These are phyloP conservation scores for Metschnikowia similis DNA, from an alignment of 805 yeast species.

Conservation along the genomic window DNA sequence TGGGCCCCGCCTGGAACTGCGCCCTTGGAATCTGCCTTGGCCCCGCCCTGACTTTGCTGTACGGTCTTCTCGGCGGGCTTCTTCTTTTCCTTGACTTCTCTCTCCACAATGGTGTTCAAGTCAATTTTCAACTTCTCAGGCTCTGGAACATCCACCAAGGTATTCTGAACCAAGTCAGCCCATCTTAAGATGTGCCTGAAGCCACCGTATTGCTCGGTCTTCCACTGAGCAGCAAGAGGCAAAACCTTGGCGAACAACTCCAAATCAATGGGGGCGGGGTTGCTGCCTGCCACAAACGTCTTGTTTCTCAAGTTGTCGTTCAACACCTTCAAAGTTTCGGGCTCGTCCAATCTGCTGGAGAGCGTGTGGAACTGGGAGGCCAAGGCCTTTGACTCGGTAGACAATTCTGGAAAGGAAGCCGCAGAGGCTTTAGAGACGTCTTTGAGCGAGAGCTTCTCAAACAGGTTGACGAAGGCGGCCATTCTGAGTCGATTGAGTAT, in stretches of 20 bases:
- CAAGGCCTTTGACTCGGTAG: slow-evolving; percentile 59
- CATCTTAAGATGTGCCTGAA: slow-evolving; percentile 89
- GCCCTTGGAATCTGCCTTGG: slow-evolving; percentile 2
- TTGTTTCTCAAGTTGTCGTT: slow-evolving; percentile 64
- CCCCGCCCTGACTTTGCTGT: slow-evolving; percentile 32
- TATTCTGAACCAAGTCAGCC: slow-evolving; percentile 81
- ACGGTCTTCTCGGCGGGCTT: slow-evolving; percentile 33
- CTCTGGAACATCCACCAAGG: slow-evolving; percentile 50
- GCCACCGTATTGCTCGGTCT: slow-evolving; percentile 52
- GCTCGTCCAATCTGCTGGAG: slow-evolving; percentile 52
- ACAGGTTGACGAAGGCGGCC: slow-evolving; percentile 28
- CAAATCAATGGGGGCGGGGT: slow-evolving; percentile 68
- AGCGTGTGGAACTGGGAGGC: slow-evolving; percentile 77
- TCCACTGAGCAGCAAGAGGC: slow-evolving; percentile 57
- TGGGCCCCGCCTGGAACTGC: slow-evolving; percentile 9
- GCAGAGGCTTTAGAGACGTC: slow-evolving; percentile 21
- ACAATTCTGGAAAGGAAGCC: slow-evolving; percentile 25
- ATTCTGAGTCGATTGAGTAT: slow-evolving; percentile 16
- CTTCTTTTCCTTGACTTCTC: slow-evolving; percentile 67
- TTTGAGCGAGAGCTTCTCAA: slow-evolving; percentile 28
- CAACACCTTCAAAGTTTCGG: slow-evolving; percentile 43
- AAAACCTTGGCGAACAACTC: slow-evolving; percentile 62
- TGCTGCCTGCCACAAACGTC: slow-evolving; percentile 68
- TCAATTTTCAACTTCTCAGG: slow-evolving; percentile 55
- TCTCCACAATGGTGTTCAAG: slow-evolving; percentile 61